Conservation (phyloP, 2,329 filamentous ascomycete species). For the Xylariaceae sp. region DNA sequence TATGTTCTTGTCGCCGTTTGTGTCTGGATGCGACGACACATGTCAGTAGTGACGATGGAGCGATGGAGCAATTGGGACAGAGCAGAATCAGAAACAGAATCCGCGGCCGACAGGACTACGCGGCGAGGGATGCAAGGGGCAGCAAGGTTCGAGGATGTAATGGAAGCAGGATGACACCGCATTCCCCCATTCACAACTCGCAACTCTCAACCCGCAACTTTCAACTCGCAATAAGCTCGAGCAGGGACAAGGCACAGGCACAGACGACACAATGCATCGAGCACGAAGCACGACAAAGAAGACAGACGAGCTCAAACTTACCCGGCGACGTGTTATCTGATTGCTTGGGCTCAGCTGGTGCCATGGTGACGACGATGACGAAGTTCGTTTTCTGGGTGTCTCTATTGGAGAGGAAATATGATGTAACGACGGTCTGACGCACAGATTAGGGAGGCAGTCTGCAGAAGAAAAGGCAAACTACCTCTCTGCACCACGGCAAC, state of each 20-base stretch:
- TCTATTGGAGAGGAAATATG: slow-evolving; percentile 31
- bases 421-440: slow-evolving; percentile 33
- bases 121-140: neutral
- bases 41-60: slow-evolving; percentile 22
- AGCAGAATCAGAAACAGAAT: neutral
- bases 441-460: slow-evolving; percentile 31
- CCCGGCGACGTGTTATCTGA: slow-evolving; percentile 33
- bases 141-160: slow-evolving; percentile 3
- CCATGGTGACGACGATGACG: slow-evolving; percentile 36
- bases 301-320: slow-evolving; percentile 22
- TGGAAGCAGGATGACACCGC: slow-evolving; percentile 3
- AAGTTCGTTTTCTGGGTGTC: slow-evolving; percentile 29
- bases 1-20: slow-evolving; percentile 42
- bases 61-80: slow-evolving; percentile 13
- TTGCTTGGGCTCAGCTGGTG: slow-evolving; percentile 32
- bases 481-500: slow-evolving; percentile 22
- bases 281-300: slow-evolving; percentile 1
- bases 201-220: no score
- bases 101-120: neutral
- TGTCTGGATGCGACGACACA: slow-evolving; percentile 33
- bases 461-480: slow-evolving; percentile 32
- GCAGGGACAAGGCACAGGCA: neutral
- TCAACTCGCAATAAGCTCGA: no score
- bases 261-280: slow-evolving; percentile 8
- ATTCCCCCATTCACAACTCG: neutral